Percentiles rank a stretch among this genome's conserved stretches.
Evolutionary conservation across 2,329 filamentous ascomycete species (phyloP).

Genomic region (Diaporthe vexans): DNA sequence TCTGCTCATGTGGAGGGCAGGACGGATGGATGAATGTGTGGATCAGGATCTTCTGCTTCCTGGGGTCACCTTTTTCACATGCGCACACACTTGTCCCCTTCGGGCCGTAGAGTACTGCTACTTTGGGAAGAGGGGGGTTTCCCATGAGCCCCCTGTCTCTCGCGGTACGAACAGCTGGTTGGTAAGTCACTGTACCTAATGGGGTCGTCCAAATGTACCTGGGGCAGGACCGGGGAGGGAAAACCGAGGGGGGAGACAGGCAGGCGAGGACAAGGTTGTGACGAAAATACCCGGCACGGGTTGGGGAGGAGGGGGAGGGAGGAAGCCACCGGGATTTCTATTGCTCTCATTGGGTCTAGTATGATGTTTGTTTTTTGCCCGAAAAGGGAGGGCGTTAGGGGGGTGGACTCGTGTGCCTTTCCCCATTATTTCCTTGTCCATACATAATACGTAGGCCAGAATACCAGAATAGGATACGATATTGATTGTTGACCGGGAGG

Average conservation of each 20-base stretch:
- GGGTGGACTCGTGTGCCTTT: conserved; percentile 6
- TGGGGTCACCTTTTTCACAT: conserved; percentile 27
- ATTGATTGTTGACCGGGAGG: conserved; percentile 20
- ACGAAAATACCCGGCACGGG: conserved; percentile 13
- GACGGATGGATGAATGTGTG: background rate
- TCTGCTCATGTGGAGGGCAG: background rate
- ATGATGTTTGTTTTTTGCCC: background rate
- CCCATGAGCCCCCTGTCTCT: background rate
- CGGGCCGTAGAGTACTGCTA: conserved; percentile 53
- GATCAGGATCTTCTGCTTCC: background rate
- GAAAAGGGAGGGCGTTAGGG: background rate
- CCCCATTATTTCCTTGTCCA: conserved; percentile 25
- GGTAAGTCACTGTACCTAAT: conserved; percentile 5
- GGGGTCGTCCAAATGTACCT: background rate
- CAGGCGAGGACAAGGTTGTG: conserved; percentile 9
- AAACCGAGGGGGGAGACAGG: background rate
- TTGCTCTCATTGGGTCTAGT: conserved; percentile 9
- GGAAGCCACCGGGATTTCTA: background rate
- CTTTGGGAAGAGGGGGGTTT: conserved; percentile 49
- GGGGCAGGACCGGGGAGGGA: no score
- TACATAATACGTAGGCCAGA: conserved; percentile 27
- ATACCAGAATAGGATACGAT: conserved; percentile 36
- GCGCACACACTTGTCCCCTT: conserved; percentile 52
- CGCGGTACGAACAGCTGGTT: background rate
- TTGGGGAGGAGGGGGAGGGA: background rate